phyloP scores from a whole-genome alignment of 2,329 filamentous ascomycete genomes.

The Stachybotrys chartarum region DNA sequence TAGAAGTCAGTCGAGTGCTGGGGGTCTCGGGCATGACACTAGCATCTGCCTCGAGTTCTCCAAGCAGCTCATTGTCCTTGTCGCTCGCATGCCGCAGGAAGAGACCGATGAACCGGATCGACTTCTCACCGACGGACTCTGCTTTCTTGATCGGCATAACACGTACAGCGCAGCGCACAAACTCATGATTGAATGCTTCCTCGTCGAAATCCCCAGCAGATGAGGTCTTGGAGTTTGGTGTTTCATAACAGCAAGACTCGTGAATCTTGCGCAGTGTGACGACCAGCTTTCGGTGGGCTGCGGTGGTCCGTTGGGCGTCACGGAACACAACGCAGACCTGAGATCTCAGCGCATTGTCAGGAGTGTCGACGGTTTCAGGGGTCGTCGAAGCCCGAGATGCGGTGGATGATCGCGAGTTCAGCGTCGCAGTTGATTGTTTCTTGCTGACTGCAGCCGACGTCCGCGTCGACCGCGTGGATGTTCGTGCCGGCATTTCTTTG shows the following conservation, averaged over 20 bases:
- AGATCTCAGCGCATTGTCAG: conserved; percentile 61
- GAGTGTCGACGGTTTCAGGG: conserved; percentile 73
- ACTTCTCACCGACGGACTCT: conserved; percentile 78
- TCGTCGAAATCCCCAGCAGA: conserved; percentile 67
- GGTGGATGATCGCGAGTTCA: conserved; percentile 34
- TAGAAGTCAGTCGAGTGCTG: conserved; percentile 68
- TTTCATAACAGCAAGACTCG: conserved; percentile 70
- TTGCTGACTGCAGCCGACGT: conserved; percentile 33
- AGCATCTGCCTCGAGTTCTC: conserved; percentile 59
- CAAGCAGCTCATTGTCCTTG: conserved; percentile 63
- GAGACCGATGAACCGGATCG: conserved; percentile 78
- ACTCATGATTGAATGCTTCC: conserved; percentile 79
- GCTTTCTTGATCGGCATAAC: conserved; percentile 87
- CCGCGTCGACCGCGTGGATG: conserved; percentile 38
- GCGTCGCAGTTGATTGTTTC: conserved; percentile 29
- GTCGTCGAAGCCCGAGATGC: conserved; percentile 40
- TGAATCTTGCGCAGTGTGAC: conserved; percentile 87
- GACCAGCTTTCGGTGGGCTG: conserved; percentile 82
- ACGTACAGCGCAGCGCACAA: conserved; percentile 73
- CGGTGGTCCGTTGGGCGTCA: conserved; percentile 82
- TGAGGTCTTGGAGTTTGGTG: conserved; percentile 41
- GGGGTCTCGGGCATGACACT: conserved; percentile 75
- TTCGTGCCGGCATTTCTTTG: conserved; percentile 41
- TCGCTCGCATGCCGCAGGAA: conserved; percentile 70
- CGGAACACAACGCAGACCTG: conserved; percentile 68